These are phyloP conservation scores for Talaromyces sp. DNA, from an alignment of 2,329 filamentous ascomycete species.

Conservation along the genomic window DNA sequence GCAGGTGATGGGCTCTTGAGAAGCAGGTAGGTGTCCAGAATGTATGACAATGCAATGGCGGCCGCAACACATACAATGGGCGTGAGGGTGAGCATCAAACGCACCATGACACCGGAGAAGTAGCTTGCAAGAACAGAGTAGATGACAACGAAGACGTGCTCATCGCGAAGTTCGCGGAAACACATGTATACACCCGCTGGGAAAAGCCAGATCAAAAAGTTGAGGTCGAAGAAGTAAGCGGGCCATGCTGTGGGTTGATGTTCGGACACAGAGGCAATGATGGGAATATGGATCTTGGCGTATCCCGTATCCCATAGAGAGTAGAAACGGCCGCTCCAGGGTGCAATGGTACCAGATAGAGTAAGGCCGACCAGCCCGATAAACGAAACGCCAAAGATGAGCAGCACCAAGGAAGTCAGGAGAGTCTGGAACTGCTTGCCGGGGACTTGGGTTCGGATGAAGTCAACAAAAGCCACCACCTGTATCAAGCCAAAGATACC, in stretches of 20 bases:
- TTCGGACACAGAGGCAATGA: conserved; percentile 98
- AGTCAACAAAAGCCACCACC: conserved; percentile 86
- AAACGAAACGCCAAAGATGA: conserved; percentile 68
- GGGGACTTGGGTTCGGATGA: conserved; percentile 78
- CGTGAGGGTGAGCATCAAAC: conserved; percentile 94
- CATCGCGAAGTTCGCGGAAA: conserved; percentile 87
- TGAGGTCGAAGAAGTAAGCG: conserved; percentile 98
- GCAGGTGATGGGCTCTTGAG: conserved; percentile 51
- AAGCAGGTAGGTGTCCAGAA: conserved; percentile 80
- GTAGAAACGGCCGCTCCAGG: conserved; percentile 98
- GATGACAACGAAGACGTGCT: conserved; percentile 97
- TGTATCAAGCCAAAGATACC: conserved; percentile 95
- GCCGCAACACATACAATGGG: conserved; percentile 94
- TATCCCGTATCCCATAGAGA: conserved; percentile 98
- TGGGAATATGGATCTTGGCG: conserved; percentile 98
- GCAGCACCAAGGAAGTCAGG: conserved; percentile 67
- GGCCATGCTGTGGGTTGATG: conserved; percentile 99
- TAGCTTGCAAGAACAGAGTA: conserved; percentile 96
- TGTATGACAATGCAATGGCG: conserved; percentile 78
- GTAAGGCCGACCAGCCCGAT: conserved; percentile 76
- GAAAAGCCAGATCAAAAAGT: conserved; percentile 98
- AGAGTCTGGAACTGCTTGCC: conserved; percentile 93
- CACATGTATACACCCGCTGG: conserved; percentile 97
- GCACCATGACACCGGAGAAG: conserved; percentile 98
- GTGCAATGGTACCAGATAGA: conserved; percentile 83